These are phyloP conservation scores for Deinandra increscens DNA, from an alignment of 129 eudicot species.

Conservation along the genomic window DNA sequence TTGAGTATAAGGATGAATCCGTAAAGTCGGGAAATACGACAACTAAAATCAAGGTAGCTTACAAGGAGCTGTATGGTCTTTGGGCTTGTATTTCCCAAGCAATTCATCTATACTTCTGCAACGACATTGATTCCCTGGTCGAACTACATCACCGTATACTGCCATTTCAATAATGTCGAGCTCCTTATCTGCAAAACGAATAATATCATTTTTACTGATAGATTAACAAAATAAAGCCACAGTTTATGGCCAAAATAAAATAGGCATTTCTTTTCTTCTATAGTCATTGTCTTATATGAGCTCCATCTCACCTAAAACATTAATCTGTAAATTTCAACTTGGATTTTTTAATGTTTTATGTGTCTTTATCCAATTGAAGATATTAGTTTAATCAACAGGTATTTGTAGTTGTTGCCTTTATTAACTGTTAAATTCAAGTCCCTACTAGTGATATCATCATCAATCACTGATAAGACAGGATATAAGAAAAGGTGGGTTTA, in stretches of 20 bases:
- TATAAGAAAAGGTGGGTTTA: background rate
- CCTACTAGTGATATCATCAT: background rate
- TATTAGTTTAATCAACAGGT: conserved; percentile 2
- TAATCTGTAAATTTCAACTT: conserved; percentile 5
- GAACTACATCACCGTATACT: conserved; percentile 87
- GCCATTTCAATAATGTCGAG: conserved; percentile 96
- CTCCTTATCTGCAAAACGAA: conserved; percentile 66
- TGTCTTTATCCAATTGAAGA: conserved; percentile 13
- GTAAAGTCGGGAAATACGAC: background rate
- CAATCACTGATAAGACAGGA: conserved; percentile 6
- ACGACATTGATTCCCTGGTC: conserved; percentile 94
- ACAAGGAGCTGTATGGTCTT: conserved; percentile 67
- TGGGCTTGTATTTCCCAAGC: conserved; percentile 69
- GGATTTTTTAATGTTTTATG: conserved; percentile 3
- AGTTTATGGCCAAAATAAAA: background rate
- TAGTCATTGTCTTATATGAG: conserved; percentile 14
- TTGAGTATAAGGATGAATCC: conserved; percentile 11
- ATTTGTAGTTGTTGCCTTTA: conserved; percentile 15
- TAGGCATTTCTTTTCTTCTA: background rate
- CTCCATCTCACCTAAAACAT: conserved; percentile 17
- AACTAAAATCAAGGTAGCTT: conserved; percentile 52
- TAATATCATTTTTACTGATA: background rate
- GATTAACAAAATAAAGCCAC: background rate
- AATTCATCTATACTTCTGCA: conserved; percentile 88
- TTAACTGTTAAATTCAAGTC: conserved; percentile 5